Conservation (phyloP, 75 land plant genomes). For the Cunninghamia lanceolata region DNA sequence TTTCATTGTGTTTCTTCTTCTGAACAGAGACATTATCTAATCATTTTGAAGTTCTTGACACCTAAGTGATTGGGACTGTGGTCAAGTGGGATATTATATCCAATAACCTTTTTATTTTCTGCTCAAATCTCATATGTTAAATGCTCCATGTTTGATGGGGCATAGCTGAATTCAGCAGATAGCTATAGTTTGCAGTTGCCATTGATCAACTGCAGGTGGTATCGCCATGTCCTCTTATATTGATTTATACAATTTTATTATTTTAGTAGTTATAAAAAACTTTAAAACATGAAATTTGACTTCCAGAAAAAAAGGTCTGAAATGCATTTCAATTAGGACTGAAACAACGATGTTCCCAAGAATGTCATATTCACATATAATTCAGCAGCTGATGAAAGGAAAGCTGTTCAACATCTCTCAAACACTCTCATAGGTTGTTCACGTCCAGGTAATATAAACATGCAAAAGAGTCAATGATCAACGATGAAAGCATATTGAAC, state of each 20-base stretch:
- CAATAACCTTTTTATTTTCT: background rate
- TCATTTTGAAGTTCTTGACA: background rate
- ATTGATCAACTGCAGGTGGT: background rate
- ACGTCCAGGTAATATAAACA: background rate
- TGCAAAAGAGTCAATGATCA: background rate
- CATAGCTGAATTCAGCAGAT: background rate
- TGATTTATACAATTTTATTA: background rate
- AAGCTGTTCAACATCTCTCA: background rate
- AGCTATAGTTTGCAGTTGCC: background rate
- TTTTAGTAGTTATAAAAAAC: background rate
- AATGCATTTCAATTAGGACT: background rate
- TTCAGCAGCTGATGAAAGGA: background rate
- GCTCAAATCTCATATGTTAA: background rate
- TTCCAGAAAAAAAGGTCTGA: background rate
- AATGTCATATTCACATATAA: background rate
- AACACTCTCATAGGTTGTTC: background rate
- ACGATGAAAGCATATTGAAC: background rate
- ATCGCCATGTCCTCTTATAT: background rate
- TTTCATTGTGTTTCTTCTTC: background rate
- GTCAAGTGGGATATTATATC: background rate
- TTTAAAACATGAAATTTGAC: background rate
- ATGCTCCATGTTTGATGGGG: background rate
- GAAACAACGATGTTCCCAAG: background rate
- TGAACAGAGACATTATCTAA: background rate
- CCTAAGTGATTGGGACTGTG: background rate